These are phyloP conservation scores for Cenchrus fungigraminus DNA, from an alignment of 176 grass and related monocot species.

Conservation along the genomic window DNA sequence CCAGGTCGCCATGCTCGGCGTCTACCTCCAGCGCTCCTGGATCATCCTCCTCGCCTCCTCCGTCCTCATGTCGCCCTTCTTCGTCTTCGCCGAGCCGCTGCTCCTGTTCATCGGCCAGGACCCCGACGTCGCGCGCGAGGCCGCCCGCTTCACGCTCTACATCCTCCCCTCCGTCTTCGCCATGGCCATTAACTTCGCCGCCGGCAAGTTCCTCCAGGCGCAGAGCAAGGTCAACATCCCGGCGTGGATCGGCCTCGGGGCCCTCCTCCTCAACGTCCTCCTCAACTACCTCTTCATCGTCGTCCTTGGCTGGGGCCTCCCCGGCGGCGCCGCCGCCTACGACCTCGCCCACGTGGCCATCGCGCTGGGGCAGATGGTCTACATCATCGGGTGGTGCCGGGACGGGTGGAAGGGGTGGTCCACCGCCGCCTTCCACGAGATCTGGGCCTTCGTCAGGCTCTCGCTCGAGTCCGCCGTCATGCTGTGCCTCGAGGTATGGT, in stretches of 20 bases:
- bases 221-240: slow-evolving; percentile 66
- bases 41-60: slow-evolving; percentile 47
- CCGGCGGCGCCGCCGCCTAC: slow-evolving; percentile 37
- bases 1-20: slow-evolving; percentile 61
- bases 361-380: slow-evolving; percentile 47
- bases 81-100: slow-evolving; percentile 52
- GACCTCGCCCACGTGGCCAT: slow-evolving; percentile 41
- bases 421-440: slow-evolving; percentile 34
- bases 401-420: slow-evolving; percentile 62
- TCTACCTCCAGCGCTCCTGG: slow-evolving; percentile 78
- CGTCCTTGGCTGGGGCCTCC: slow-evolving; percentile 46
- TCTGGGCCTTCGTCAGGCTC: slow-evolving; percentile 52
- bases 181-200: slow-evolving; percentile 64
- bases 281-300: slow-evolving; percentile 45
- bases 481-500: slow-evolving; percentile 75
- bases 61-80: slow-evolving; percentile 45
- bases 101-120: slow-evolving; percentile 58
- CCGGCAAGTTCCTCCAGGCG: slow-evolving; percentile 69
- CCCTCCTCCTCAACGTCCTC: neutral
- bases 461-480: slow-evolving; percentile 66
- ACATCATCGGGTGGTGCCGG: slow-evolving; percentile 59
- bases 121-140: slow-evolving; percentile 36
- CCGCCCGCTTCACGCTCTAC: slow-evolving; percentile 48
- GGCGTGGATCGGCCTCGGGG: slow-evolving; percentile 48
- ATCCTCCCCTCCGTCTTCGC: slow-evolving; percentile 53